phyloP scores from a whole-genome alignment of 148 eudicot genomes.

The Nepenthes mirabilis region DNA sequence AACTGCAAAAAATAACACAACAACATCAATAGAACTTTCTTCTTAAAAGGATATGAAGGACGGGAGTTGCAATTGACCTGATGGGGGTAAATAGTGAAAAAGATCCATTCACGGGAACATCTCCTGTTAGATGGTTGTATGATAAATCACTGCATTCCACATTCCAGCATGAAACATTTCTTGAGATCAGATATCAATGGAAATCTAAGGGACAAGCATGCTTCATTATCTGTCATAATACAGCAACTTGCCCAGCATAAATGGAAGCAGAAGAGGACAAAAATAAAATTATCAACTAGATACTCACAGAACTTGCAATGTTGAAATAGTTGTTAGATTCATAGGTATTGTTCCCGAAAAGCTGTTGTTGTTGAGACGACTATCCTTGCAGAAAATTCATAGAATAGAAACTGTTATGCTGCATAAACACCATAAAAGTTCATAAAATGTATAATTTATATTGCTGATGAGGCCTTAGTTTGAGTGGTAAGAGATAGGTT shows the following conservation, averaged over 20 bases:
- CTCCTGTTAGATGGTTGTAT: constrained; percentile 41
- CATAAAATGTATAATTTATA: no score
- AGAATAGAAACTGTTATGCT: constrained; percentile 10
- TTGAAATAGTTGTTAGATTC: constrained; percentile 30
- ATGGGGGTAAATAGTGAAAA: constrained; percentile 61
- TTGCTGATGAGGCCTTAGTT: no score
- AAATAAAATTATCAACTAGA: not conserved
- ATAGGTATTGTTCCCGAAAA: constrained; percentile 49
- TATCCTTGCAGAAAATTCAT: constrained; percentile 28
- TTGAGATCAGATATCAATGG: not conserved
- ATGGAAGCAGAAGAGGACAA: not conserved
- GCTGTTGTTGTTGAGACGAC: constrained; percentile 75
- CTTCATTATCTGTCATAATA: not conserved
- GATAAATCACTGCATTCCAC: constrained; percentile 64
- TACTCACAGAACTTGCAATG: constrained; percentile 79
- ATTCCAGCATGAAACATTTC: constrained; percentile 1
- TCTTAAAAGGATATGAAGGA: not conserved
- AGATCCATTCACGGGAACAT: constrained; percentile 68
- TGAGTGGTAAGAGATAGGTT: no score
- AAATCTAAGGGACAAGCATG: not conserved
- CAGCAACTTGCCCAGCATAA: no score
- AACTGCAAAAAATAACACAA: constrained; percentile 34
- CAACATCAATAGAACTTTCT: constrained; percentile 7
- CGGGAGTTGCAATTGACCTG: constrained; percentile 36
- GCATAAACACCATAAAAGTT: not conserved